Base-by-base conservation (phyloP, 805 yeast species). In the Komagataella populi region DNA sequence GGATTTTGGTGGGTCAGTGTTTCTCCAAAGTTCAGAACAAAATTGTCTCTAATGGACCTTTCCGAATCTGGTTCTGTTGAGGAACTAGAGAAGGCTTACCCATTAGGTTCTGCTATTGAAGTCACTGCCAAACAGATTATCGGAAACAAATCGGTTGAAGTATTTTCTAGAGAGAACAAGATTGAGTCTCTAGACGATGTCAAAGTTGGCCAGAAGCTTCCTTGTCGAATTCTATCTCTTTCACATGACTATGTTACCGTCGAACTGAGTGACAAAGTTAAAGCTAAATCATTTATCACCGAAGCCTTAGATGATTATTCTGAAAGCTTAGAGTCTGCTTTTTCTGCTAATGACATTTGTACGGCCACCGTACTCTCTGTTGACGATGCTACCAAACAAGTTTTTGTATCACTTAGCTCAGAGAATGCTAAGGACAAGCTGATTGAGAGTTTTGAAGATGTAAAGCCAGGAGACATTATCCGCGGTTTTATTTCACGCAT, bases 401-500 rank as follows among this genome's bases (percentile, higher is more conserved):
- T 86, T 49, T 72, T 74, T 46, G 84, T 87, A 23, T 78, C 87
- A 1, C 69, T 87, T 55, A 76, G 95, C 56, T 69, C 78, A 16
- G 61, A 63, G 5, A 64, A 65, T n/a, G 72, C 81, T 10, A 70
- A 67, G 51, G 84, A 83, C 57, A 78, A 72, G 58, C 59, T 66
- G 5, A 73, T 85, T 46, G 60, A 60, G 6, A 62, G 80, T 2
- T 61, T 71, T 45, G 63, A 70, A 4, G 90, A 85, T 56, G 61
- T 89, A 53, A 68, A 70, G 49, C 73, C 77, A 51, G 96, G 95
- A 45, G 83, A 80, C 53, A 73, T 87, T 59, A 81, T 90, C 46
- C 77, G 81, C 56, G 98, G 96, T n/a, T 84, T 83, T 56, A 78
- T 91, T 51, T 84, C 81, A 61, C 80, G 80, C 54, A 75, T 89